Conservation (phyloP, 441 rosid species). For the Corymbia citriodora region DNA sequence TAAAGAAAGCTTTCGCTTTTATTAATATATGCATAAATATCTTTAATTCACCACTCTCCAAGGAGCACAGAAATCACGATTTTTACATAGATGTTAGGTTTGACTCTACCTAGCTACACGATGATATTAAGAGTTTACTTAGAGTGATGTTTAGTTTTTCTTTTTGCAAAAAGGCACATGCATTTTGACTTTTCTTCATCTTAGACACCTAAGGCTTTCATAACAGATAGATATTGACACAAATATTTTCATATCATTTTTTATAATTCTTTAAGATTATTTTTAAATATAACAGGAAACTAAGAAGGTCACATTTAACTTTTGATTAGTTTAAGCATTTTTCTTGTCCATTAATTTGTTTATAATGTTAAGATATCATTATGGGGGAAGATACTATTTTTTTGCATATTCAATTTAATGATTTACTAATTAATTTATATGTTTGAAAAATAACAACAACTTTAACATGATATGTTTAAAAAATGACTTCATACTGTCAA, state of each 20-base stretch:
- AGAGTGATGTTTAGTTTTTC: neutral
- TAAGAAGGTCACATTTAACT: neutral
- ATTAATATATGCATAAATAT: neutral
- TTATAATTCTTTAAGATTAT: too few relatives aligned
- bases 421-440: too few relatives aligned
- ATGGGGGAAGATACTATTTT: too few relatives aligned
- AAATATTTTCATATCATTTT: neutral
- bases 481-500: neutral
- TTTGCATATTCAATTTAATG: neutral
- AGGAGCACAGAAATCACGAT: neutral
- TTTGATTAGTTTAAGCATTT: neutral
- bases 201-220: neutral
- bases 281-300: neutral
- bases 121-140: neutral
- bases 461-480: neutral
- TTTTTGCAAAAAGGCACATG: neutral
- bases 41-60: neutral
- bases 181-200: neutral
- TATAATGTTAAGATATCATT: neutral
- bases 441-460: neutral
- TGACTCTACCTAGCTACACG: neutral
- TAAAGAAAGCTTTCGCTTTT: neutral
- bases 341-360: neutral
- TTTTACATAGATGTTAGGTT: neutral
- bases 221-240: neutral